Percentiles rank a stretch among this genome's conserved stretches.
Conservation (phyloP, 805 yeast species). For the Wickerhamiella kazuoi region DNA sequence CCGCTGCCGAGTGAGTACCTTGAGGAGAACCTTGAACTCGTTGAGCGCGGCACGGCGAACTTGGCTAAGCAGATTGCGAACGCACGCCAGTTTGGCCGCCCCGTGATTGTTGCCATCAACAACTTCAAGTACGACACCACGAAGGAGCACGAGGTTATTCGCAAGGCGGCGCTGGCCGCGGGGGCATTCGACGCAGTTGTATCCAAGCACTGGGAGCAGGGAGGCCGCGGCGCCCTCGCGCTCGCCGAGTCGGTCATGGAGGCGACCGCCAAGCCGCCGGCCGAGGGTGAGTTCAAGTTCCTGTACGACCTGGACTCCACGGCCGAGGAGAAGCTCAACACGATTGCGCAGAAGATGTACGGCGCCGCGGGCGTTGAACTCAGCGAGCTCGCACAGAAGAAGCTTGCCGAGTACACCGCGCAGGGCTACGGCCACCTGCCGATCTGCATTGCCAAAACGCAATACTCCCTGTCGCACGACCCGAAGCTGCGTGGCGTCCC, state of each 20-base stretch:
- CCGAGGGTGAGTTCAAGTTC: conserved; percentile 39
- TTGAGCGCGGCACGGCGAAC: conserved; percentile 69
- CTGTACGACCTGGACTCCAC: conserved; percentile 50
- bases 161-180: conserved; percentile 61
- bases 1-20: conserved; percentile 69
- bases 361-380: conserved; percentile 80
- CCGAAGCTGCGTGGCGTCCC: conserved; percentile 90
- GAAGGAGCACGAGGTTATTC: conserved; percentile 63
- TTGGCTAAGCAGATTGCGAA: conserved; percentile 79
- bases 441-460: conserved; percentile 94
- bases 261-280: conserved; percentile 32
- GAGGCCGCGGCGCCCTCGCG: conserved; percentile 76
- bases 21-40: conserved; percentile 63
- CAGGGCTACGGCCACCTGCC: conserved; percentile 89
- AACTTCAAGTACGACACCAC: conserved; percentile 66
- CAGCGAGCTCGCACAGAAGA: conserved; percentile 61
- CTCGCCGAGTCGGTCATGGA: conserved; percentile 69
- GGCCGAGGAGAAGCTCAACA: conserved; percentile 62
- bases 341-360: conserved; percentile 77
- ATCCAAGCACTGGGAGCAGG: conserved; percentile 88
- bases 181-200: conserved; percentile 88
- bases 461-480: conserved; percentile 89
- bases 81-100: conserved; percentile 70
- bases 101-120: conserved; percentile 90
- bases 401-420: conserved; percentile 60